Evolutionary conservation across 2,329 filamentous ascomycete species (phyloP), one percentile per base, ranked within the genome.

Genomic region (Tolypocladium ovalisporum): DNA sequence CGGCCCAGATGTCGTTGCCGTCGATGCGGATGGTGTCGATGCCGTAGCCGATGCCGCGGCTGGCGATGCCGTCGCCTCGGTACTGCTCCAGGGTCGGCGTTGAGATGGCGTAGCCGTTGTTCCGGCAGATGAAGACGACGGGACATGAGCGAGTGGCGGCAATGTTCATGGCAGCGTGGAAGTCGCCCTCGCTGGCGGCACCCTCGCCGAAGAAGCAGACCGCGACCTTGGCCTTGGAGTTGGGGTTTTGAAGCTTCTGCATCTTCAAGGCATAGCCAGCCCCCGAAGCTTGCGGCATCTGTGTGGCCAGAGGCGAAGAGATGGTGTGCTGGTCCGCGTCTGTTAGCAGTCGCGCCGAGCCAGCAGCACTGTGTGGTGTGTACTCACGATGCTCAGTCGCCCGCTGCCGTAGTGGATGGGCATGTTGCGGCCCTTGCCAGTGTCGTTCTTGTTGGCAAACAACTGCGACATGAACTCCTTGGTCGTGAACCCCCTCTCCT

Each of bases 391-490:
- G 64, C 96, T 90, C 58, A 95, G 77, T 62, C 89, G 85, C 58
- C 80, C 83, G 70, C 88, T 91, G 52, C 92, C 92, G 67, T 97
- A 99, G 73, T 99, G 94, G 17, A 97, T 89, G 0, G 94, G 94
- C 94, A 99, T 99, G 67, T 96, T 97, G 61, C 93, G 84, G 1
- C 92, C 94, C 59, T 80, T 82, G 1, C 93, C 92, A 0, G 79
- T 72, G 65, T 99, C 94, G 61, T 90, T 83, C 56, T 77, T 81
- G 68, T 96, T 97, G 24, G 92, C 85, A 74, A 97, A 97, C 10
- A 99, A 75, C 71, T 99, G 94, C 65, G 84, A 88, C 94, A 99
- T 97, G 68, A 97, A 97, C 59, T 97, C 85, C 53, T 86, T 84
- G 52, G 95, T 79, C 0, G 84, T 89, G 70, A 93, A 97, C 3